These are phyloP conservation scores for Solanum commersonii DNA, from an alignment of 257 asterid genomes.

Conservation along the genomic window DNA sequence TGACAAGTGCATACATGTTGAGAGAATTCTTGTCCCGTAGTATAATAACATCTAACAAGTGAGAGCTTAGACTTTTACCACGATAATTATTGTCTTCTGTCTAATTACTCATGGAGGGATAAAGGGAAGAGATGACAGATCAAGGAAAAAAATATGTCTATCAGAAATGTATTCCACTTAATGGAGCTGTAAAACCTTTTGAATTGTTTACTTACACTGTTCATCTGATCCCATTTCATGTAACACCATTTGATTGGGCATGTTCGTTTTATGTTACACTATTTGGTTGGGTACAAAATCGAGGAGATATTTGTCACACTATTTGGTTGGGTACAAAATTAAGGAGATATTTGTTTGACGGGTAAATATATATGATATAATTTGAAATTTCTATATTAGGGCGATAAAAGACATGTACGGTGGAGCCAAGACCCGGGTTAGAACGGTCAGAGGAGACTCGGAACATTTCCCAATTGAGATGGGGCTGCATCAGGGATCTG, in stretches of 20 bases:
- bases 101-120: neutral
- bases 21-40: neutral
- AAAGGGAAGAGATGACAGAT: neutral
- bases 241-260: neutral
- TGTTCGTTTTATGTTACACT: neutral
- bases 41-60: neutral
- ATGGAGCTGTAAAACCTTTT: neutral
- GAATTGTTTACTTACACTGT: neutral
- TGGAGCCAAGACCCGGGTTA: too few relatives aligned
- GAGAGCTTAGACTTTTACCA: neutral
- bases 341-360: neutral
- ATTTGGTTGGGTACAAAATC: neutral
- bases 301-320: neutral
- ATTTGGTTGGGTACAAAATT: neutral
- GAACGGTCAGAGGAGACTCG: too few relatives aligned
- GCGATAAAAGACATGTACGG: too few relatives aligned
- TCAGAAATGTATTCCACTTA: neutral
- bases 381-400: neutral
- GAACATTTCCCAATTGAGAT: too few relatives aligned
- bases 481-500: too few relatives aligned
- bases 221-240: neutral
- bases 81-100: neutral
- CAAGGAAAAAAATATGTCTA: neutral
- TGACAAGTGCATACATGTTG: neutral
- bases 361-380: neutral